Conservation (phyloP, 2,329 filamentous ascomycete genomes). For the Zasmidium cellare region DNA sequence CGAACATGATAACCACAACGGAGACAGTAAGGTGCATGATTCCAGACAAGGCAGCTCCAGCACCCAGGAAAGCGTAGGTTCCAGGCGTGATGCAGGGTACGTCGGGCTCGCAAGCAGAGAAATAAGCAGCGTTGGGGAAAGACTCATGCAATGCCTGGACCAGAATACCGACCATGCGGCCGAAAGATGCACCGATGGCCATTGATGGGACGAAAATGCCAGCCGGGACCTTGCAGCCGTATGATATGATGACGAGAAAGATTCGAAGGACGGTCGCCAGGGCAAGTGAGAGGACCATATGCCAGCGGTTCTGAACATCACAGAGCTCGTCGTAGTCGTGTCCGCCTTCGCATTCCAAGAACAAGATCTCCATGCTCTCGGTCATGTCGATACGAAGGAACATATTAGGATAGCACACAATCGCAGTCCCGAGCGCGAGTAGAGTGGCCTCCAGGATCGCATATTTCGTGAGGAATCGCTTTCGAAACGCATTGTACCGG, state of each 20-base stretch:
- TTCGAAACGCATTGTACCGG: constrained; percentile 84
- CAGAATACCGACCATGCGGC: constrained; percentile 88
- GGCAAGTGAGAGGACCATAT: constrained; percentile 75
- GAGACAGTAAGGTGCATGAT: constrained; percentile 99
- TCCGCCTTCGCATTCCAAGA: constrained; percentile 85
- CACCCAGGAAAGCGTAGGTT: constrained; percentile 93
- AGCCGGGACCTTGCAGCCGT: constrained; percentile 95
- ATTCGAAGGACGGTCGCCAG: constrained; percentile 79
- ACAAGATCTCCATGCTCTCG: constrained; percentile 97
- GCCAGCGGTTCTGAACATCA: constrained; percentile 71
- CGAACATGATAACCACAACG: constrained; percentile 99
- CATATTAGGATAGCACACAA: constrained; percentile 95
- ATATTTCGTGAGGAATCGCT: constrained; percentile 83
- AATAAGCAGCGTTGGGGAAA: constrained; percentile 80
- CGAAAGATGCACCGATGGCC: constrained; percentile 94
- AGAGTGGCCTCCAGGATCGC: constrained; percentile 84
- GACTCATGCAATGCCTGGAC: constrained; percentile 87
- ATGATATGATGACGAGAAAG: constrained; percentile 89
- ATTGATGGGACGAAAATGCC: constrained; percentile 98
- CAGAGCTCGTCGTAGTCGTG: constrained; percentile 90
- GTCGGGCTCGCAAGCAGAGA: constrained; percentile 84
- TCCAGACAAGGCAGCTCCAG: constrained; percentile 84
- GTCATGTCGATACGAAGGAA: constrained; percentile 98
- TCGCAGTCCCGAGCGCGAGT: constrained; percentile 77
- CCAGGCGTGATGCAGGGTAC: constrained; percentile 95